Conservation (phyloP, 495 filamentous ascomycete species). For the Oidiodendron maius region DNA sequence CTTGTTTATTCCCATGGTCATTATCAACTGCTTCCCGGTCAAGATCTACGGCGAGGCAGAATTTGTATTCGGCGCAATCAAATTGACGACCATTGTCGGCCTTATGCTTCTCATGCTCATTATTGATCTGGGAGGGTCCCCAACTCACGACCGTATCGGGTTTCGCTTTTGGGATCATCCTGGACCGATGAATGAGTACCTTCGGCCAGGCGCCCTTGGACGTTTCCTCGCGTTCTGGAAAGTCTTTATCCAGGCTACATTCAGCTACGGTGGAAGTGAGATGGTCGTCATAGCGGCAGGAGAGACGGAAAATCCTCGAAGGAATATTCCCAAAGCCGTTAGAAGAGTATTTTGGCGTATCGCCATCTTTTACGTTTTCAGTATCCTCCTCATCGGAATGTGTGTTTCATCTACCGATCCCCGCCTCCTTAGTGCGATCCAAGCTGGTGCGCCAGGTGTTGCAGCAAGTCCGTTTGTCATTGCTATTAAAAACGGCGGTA, state of each 20-base stretch:
- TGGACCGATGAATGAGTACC: slow-evolving; percentile 60
- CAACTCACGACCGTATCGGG: slow-evolving; percentile 39
- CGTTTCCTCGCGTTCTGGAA: slow-evolving; percentile 73
- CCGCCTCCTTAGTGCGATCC: slow-evolving; percentile 42
- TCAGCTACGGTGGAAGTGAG: slow-evolving; percentile 81
- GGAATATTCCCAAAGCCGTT: slow-evolving; percentile 62
- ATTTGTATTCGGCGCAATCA: slow-evolving; percentile 67
- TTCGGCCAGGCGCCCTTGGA: slow-evolving; percentile 37
- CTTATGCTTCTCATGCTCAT: slow-evolving; percentile 46
- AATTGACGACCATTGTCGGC: slow-evolving; percentile 50
- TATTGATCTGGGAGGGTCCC: slow-evolving; percentile 52
- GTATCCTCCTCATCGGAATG: slow-evolving; percentile 65
- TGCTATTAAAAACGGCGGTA: slow-evolving; percentile 53
- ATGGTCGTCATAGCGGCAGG: slow-evolving; percentile 72
- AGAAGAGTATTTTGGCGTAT: slow-evolving; percentile 67
- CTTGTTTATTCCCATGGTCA: slow-evolving; percentile 63
- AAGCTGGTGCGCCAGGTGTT: slow-evolving; percentile 33
- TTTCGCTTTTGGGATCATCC: slow-evolving; percentile 65
- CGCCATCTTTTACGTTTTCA: slow-evolving; percentile 63
- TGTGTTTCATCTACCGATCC: slow-evolving; percentile 52
- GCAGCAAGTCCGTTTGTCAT: slow-evolving; percentile 62
- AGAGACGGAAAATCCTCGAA: slow-evolving; percentile 65
- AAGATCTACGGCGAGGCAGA: slow-evolving; percentile 66
- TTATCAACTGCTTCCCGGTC: slow-evolving; percentile 64
- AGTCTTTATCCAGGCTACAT: slow-evolving; percentile 69